A percentile compares a stretch with the other conserved stretches of the same genome.
Evolutionary conservation across 2,329 filamentous ascomycete species (phyloP).

Genomic region (Alternaria longipes): DNA sequence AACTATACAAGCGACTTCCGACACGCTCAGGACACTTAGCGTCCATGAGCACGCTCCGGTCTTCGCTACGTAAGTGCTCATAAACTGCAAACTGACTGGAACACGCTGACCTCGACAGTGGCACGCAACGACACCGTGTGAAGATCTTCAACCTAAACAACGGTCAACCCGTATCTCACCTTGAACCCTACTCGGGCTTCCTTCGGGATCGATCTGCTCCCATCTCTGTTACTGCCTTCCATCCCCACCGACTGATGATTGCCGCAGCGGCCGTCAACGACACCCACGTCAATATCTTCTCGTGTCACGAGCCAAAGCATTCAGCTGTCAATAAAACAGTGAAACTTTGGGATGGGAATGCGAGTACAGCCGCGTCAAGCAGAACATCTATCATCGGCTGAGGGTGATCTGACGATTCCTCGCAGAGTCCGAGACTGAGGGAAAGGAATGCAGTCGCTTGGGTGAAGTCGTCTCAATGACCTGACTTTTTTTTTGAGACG

Average conservation of each 20-base stretch:
- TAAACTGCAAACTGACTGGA: conserved; percentile 69
- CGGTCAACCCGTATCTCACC: conserved; percentile 78
- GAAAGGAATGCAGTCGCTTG: background rate
- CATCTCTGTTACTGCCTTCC: conserved; percentile 90
- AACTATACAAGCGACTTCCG: conserved; percentile 76
- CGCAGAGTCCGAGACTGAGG: background rate
- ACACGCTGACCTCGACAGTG: conserved; percentile 62
- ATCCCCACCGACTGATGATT: conserved; percentile 91
- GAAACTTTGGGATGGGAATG: conserved; percentile 45
- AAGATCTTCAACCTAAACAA: conserved; percentile 89
- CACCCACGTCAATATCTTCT: conserved; percentile 89
- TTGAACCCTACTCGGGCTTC: conserved; percentile 92
- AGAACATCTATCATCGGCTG: conserved; percentile 30
- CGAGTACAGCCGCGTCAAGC: conserved; percentile 26
- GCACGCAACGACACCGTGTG: conserved; percentile 85
- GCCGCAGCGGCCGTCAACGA: conserved; percentile 88
- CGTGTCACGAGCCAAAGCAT: conserved; percentile 49
- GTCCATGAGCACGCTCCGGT: conserved; percentile 97
- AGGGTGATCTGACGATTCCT: background rate
- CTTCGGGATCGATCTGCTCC: conserved; percentile 81
- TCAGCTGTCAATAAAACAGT: conserved; percentile 40
- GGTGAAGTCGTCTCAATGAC: background rate
- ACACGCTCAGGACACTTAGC: conserved; percentile 83
- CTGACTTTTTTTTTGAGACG: background rate
- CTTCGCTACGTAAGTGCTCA: conserved; percentile 67